A percentile compares a stretch with the other conserved stretches of the same genome.
These are phyloP conservation scores for Fusarium odoratissimum DNA, from an alignment of 2,329 filamentous ascomycete species.

Conservation along the genomic window DNA sequence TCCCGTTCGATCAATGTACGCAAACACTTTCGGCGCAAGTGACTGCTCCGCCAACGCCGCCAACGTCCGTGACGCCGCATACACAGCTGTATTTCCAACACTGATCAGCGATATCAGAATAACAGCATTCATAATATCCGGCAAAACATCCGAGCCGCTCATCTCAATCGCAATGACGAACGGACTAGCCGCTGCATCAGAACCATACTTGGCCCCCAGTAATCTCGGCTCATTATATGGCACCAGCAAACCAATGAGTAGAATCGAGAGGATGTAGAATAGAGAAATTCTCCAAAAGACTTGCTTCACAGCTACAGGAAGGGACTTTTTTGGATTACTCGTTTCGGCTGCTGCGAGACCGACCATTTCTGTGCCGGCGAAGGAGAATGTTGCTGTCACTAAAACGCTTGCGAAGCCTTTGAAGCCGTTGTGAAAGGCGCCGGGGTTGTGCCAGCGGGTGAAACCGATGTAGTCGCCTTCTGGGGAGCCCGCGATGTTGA, in stretches of 20 bases:
- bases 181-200: constrained; percentile 81
- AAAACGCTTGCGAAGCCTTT: constrained; percentile 83
- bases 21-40: constrained; percentile 81
- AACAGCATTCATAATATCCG: constrained; percentile 92
- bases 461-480: constrained; percentile 82
- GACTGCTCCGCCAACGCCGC: constrained; percentile 64
- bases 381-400: constrained; percentile 80
- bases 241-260: constrained; percentile 83
- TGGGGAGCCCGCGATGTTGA: constrained; percentile 83
- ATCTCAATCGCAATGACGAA: constrained; percentile 93
- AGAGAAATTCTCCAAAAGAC: constrained; percentile 93
- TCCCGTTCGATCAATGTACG: constrained; percentile 84
- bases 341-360: constrained; percentile 82
- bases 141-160: constrained; percentile 81
- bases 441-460: constrained; percentile 79
- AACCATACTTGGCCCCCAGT: constrained; percentile 62
- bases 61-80: constrained; percentile 78
- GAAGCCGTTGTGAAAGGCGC: constrained; percentile 84
- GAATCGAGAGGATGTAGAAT: constrained; percentile 87
- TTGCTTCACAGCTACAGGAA: constrained; percentile 89
- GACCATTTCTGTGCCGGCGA: constrained; percentile 79
- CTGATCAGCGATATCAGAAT: constrained; percentile 93
- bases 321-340: constrained; percentile 78
- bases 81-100: constrained; percentile 90
- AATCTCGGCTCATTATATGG: constrained; percentile 76